phyloP scores from a whole-genome alignment of 805 yeast genomes.

The Saccharomycopsis babjevae region DNA sequence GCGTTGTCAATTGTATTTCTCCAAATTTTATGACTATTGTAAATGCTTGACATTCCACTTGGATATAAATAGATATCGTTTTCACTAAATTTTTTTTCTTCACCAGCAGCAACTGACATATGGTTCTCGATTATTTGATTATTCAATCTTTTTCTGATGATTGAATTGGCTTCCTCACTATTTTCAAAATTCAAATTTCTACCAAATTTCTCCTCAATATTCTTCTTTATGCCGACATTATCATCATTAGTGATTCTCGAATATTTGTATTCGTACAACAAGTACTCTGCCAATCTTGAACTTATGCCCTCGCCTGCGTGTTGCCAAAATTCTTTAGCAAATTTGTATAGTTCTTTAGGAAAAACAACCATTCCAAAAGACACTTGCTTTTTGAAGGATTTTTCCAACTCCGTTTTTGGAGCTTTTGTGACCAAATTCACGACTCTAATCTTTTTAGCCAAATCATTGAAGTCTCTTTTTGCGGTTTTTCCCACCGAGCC shows the following conservation, averaged over 20 bases:
- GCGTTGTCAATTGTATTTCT: slow-evolving; percentile 24
- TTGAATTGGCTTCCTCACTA: slow-evolving; percentile 64
- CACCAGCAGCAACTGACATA: slow-evolving; percentile 10
- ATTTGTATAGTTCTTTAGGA: slow-evolving; percentile 42
- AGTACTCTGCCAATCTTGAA: slow-evolving; percentile 80
- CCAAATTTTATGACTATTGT: slow-evolving; percentile 60
- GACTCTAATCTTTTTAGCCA: slow-evolving; percentile 41
- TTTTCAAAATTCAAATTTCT: slow-evolving; percentile 73
- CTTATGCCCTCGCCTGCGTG: slow-evolving; percentile 96
- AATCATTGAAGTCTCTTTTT: neutral
- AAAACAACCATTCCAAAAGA: slow-evolving; percentile 74
- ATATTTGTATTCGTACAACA: slow-evolving; percentile 47
- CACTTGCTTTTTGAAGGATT: slow-evolving; percentile 50
- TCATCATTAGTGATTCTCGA: slow-evolving; percentile 22
- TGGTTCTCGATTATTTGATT: slow-evolving; percentile 26
- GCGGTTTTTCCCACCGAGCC: too few relatives aligned
- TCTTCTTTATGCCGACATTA: slow-evolving; percentile 49
- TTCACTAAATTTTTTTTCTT: slow-evolving; percentile 22
- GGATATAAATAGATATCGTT: slow-evolving; percentile 78
- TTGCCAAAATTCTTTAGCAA: slow-evolving; percentile 91
- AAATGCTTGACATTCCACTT: slow-evolving; percentile 89
- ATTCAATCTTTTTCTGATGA: slow-evolving; percentile 67
- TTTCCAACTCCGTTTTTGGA: slow-evolving; percentile 51
- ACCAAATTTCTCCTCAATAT: slow-evolving; percentile 85
- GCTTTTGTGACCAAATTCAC: slow-evolving; percentile 64